phyloP scores from a whole-genome alignment of 495 filamentous ascomycete genomes.

The Penicillium canariense region DNA sequence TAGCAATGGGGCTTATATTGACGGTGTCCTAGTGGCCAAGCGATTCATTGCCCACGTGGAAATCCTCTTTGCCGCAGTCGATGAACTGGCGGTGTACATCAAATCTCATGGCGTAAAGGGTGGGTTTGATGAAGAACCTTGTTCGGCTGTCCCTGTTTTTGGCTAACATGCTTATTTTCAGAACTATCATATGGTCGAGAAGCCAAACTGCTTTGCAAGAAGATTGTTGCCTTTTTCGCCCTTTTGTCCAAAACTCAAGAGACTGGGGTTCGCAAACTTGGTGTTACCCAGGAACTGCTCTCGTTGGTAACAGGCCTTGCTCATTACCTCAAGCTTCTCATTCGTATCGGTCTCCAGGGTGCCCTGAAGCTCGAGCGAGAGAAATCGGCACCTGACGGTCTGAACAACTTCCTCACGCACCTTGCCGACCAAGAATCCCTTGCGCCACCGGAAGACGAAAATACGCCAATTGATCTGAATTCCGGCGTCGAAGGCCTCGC shows the following conservation, averaged over 20 bases:
- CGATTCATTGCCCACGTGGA: constrained; percentile 96
- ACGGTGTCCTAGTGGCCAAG: constrained; percentile 94
- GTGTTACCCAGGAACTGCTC: constrained; percentile 94
- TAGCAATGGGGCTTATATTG: constrained; percentile 94
- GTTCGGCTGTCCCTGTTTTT: too few relatives aligned
- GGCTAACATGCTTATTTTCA: constrained; percentile 31
- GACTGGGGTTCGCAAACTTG: constrained; percentile 78
- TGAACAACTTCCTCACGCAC: constrained; percentile 77
- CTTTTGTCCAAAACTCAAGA: constrained; percentile 92
- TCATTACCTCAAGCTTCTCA: constrained; percentile 97
- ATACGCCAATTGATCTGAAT: constrained; percentile 69
- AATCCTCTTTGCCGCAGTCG: constrained; percentile 84
- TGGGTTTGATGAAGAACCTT: constrained; percentile 33
- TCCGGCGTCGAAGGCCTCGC: constrained; percentile 70
- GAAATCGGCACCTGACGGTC: constrained; percentile 64
- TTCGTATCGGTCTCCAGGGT: constrained; percentile 93
- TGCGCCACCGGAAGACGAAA: constrained; percentile 57
- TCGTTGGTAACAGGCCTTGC: constrained; percentile 94
- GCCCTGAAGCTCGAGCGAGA: constrained; percentile 89
- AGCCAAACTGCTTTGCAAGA: constrained; percentile 97
- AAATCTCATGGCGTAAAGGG: constrained; percentile 69
- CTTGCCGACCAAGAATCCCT: constrained; percentile 71
- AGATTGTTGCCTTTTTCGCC: constrained; percentile 97
- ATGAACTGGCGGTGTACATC: constrained; percentile 75
- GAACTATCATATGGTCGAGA: constrained; percentile 90